A percentile compares a stretch with the other conserved stretches of the same genome.
Evolutionary conservation across 2,329 filamentous ascomycete species (phyloP).

Genomic region (Cladophialophora immunda): DNA sequence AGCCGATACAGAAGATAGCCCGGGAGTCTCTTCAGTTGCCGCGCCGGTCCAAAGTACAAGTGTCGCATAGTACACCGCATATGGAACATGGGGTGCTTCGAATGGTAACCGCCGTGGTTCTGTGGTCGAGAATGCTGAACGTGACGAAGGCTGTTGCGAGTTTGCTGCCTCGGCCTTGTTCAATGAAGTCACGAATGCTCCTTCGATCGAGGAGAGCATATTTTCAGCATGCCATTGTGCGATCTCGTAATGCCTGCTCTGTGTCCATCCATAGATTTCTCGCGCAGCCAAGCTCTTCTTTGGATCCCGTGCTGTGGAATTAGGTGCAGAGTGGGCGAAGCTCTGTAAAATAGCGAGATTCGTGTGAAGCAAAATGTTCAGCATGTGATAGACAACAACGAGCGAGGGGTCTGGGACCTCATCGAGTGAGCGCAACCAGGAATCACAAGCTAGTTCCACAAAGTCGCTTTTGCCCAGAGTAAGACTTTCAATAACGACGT

Average conservation of each 20-base stretch:
- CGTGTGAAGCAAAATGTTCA: conserved; percentile 30
- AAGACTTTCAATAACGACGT: conserved; percentile 20
- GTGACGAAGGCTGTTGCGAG: conserved; percentile 6
- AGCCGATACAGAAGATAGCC: conserved; percentile 8
- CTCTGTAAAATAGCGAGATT: conserved; percentile 29
- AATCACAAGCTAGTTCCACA: conserved; percentile 25
- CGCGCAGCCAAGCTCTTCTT: conserved; percentile 22
- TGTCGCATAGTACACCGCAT: conserved; percentile 27
- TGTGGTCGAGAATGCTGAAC: conserved; percentile 11
- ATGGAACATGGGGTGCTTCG: conserved; percentile 29
- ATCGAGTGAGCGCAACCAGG: conserved; percentile 20
- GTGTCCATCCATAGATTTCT: conserved; percentile 24
- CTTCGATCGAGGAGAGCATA: conserved; percentile 22
- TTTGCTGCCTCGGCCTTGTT: conserved; percentile 2
- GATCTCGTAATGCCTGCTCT: conserved; percentile 23
- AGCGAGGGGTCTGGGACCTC: background rate
- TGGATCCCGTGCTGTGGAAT: conserved; percentile 25
- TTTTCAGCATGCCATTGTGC: conserved; percentile 30
- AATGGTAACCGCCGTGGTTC: conserved; percentile 23
- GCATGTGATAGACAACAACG: conserved; percentile 27
- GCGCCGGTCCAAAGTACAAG: conserved; percentile 28
- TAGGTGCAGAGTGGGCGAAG: conserved; percentile 28
- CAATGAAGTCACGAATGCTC: conserved; percentile 8
- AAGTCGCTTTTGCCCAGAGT: conserved; percentile 20
- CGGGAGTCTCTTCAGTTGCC: background rate